phyloP scores from a whole-genome alignment of 345 rosid genomes.

The Citrus medica region DNA sequence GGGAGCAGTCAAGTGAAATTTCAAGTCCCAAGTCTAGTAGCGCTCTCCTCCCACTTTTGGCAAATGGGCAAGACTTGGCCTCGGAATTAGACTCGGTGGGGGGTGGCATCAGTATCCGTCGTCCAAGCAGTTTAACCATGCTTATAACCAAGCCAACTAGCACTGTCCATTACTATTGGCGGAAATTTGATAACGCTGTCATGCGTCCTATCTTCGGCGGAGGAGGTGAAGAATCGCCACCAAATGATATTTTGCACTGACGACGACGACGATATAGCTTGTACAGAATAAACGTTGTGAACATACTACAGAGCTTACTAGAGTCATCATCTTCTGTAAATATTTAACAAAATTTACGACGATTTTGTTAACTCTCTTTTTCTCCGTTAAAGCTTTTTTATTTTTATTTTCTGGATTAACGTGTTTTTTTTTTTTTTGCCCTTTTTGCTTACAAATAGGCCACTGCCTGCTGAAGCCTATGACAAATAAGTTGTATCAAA shows the following conservation, averaged over 20 bases:
- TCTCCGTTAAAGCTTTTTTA: too few species aligned
- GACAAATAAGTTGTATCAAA: too few species aligned
- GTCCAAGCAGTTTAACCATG: constrained; percentile 50
- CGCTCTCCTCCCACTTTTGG: constrained; percentile 45
- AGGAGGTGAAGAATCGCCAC: constrained; percentile 59
- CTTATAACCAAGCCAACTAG: constrained; percentile 52
- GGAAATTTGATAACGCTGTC: constrained; percentile 56
- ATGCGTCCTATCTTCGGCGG: constrained; percentile 93
- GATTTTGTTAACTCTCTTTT: not conserved
- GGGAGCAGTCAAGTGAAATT: constrained; percentile 12
- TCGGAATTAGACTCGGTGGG: constrained; percentile 25
- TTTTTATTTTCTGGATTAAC: too few species aligned
- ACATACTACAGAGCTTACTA: not conserved
- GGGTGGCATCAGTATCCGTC: constrained; percentile 16
- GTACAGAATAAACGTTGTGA: not conserved
- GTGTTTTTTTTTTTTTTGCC: too few species aligned
- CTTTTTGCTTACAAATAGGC: too few species aligned
- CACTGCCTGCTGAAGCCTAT: too few species aligned
- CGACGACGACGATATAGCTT: not conserved
- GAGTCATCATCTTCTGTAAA: not conserved
- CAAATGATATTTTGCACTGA: not conserved
- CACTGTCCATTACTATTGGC: constrained; percentile 63
- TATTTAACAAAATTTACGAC: not conserved
- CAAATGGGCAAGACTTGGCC: constrained; percentile 37
- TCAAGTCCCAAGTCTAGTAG: constrained; percentile 25